Evolutionary conservation across 2,329 filamentous ascomycete species (phyloP).

Genomic region (Emergomyces orientalis): DNA sequence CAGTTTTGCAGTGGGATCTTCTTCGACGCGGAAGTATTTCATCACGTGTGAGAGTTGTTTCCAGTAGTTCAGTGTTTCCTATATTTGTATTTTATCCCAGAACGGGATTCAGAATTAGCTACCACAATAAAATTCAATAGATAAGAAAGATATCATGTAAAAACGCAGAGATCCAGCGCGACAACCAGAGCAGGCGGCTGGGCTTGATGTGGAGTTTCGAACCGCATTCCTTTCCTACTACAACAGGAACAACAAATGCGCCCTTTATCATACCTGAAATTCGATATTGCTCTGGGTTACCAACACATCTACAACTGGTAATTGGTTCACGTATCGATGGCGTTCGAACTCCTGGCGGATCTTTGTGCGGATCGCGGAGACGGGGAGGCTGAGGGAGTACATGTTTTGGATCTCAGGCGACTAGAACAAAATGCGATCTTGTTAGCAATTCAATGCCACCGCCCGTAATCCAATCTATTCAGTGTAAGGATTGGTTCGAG

Average conservation of each 20-base stretch:
- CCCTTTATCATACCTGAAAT: constrained; percentile 62
- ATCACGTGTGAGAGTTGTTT: constrained; percentile 93
- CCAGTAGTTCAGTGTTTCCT: constrained; percentile 99
- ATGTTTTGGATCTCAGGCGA: constrained; percentile 94
- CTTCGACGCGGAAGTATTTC: constrained; percentile 91
- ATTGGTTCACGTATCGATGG: constrained; percentile 84
- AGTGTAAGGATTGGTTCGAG: constrained; percentile 1
- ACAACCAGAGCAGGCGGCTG: not conserved
- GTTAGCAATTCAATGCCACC: not conserved
- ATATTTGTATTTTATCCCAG: not conserved
- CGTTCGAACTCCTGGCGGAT: constrained; percentile 95
- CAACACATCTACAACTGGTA: constrained; percentile 79
- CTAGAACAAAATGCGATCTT: constrained; percentile 40
- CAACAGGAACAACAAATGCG: not conserved
- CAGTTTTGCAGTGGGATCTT: constrained; percentile 63
- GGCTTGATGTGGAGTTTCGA: not conserved
- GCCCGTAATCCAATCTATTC: not conserved
- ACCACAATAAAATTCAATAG: not conserved
- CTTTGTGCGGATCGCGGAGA: constrained; percentile 81
- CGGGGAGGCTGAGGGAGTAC: constrained; percentile 86
- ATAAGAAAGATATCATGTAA: not conserved
- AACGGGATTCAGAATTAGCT: not conserved
- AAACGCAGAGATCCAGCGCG: not conserved
- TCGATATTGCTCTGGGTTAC: constrained; percentile 86
- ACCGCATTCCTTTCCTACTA: not conserved